These are phyloP conservation scores for Massospora cicadina DNA, from an alignment of 371 early-diverging fungal species.

Conservation along the genomic window DNA sequence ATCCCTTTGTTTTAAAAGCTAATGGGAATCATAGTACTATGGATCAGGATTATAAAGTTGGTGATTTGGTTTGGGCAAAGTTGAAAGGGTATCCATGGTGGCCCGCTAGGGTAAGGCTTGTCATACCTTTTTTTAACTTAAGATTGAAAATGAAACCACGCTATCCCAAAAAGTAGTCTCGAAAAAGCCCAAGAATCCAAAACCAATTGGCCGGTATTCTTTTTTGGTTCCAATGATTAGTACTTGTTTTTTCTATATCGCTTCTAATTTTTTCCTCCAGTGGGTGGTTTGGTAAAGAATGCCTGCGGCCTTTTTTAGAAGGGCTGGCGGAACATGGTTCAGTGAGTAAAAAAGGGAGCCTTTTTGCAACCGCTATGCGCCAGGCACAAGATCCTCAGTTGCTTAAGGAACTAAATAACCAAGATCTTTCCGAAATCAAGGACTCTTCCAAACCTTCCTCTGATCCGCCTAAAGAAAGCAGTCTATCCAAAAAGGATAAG, in stretches of 20 bases:
- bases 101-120: constrained; percentile 44
- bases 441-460: not conserved
- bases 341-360: not conserved
- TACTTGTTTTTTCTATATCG: constrained; percentile 20
- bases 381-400: not conserved
- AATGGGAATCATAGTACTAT: too few relatives aligned
- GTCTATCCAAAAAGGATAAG: not conserved
- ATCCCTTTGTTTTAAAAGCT: too few relatives aligned
- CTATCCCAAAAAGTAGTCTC: constrained; percentile 31
- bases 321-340: not conserved
- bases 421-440: not conserved
- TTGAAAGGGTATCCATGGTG: constrained; percentile 63
- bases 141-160: constrained; percentile 34
- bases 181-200: constrained; percentile 30
- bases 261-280: not conserved
- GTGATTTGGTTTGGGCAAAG: constrained; percentile 47
- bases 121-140: constrained; percentile 10
- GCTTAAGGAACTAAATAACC: not conserved
- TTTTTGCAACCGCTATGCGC: not conserved
- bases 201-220: constrained; percentile 41
- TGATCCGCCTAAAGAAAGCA: not conserved
- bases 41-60: constrained; percentile 24
- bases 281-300: constrained; percentile 6
- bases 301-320: not conserved
- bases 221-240: constrained; percentile 54